Evolutionary conservation across 2,329 filamentous ascomycete genomes (phyloP).

Genomic region (Plenodomus tracheiphilus): DNA sequence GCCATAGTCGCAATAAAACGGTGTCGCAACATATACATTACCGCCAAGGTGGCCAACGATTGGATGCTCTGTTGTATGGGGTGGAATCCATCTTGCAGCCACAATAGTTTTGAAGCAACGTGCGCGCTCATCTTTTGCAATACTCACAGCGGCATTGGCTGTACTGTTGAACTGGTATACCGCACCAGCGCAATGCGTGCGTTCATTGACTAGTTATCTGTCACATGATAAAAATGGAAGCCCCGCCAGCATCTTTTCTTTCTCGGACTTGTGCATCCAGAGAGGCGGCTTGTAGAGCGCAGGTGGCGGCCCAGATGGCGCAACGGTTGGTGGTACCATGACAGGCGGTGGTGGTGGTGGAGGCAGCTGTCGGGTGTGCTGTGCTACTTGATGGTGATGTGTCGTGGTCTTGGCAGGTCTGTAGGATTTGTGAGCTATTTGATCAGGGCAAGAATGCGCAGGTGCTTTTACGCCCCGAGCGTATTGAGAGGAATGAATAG

Average conservation of each 20-base stretch:
- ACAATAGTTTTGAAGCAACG: conserved; percentile 74
- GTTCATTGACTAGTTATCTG: conserved; percentile 76
- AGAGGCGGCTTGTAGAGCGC: conserved; percentile 25
- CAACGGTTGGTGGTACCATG: conserved; percentile 11
- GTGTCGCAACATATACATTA: conserved; percentile 78
- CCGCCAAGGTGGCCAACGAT: conserved; percentile 66
- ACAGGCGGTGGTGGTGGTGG: conserved; percentile 22
- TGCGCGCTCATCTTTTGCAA: conserved; percentile 65
- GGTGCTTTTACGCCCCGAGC: not conserved
- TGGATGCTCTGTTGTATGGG: conserved; percentile 15
- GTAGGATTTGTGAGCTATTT: not conserved
- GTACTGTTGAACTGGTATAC: conserved; percentile 87
- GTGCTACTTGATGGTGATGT: conserved; percentile 30
- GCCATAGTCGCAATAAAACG: conserved; percentile 92
- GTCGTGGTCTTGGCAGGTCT: conserved; percentile 45
- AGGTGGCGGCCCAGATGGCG: conserved; percentile 27
- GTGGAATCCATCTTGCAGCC: conserved; percentile 57
- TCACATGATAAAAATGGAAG: conserved; percentile 80
- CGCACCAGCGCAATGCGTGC: conserved; percentile 79
- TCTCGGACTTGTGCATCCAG: conserved; percentile 64
- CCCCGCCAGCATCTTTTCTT: conserved; percentile 86
- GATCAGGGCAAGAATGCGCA: too few relatives aligned
- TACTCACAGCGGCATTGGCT: conserved; percentile 71
- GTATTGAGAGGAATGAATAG: not conserved
- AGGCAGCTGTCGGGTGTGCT: conserved; percentile 23